phyloP scores from a whole-genome alignment of 2,329 filamentous ascomycete species.

The Monilinia fructigena region DNA sequence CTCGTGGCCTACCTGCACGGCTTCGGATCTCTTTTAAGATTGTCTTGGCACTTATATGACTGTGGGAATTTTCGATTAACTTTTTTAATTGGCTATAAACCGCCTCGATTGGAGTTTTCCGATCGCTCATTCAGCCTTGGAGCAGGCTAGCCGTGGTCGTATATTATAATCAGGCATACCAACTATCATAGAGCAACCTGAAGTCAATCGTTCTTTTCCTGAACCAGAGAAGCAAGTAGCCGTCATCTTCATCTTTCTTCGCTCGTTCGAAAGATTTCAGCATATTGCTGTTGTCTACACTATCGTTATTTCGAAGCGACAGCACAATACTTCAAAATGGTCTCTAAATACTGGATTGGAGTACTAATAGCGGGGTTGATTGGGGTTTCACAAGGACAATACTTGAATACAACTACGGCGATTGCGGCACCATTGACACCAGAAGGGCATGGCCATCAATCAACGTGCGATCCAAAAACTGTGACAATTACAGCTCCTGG shows the following conservation, averaged over 20 bases:
- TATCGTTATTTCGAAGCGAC: slow-evolving; percentile 31
- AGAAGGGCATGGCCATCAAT: neutral
- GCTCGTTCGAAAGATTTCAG: slow-evolving; percentile 34
- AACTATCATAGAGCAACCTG: slow-evolving; percentile 15
- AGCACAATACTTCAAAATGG: slow-evolving; percentile 27
- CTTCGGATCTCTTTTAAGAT: slow-evolving; percentile 25
- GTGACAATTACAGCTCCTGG: neutral
- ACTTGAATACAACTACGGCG: slow-evolving; percentile 19
- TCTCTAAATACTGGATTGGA: slow-evolving; percentile 16
- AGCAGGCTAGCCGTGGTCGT: slow-evolving; percentile 13
- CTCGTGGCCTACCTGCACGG: slow-evolving; percentile 26
- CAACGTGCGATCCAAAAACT: slow-evolving; percentile 13
- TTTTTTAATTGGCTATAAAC: slow-evolving; percentile 14
- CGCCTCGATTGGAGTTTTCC: slow-evolving; percentile 8
- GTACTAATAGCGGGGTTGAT: slow-evolving; percentile 27
- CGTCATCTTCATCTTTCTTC: slow-evolving; percentile 27
- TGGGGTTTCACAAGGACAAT: slow-evolving; percentile 27
- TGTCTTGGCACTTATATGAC: slow-evolving; percentile 20
- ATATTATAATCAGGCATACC: slow-evolving; percentile 24
- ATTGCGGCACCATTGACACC: neutral
- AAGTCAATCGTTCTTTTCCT: slow-evolving; percentile 29
- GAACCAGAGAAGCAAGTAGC: slow-evolving; percentile 27
- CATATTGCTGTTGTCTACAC: slow-evolving; percentile 30
- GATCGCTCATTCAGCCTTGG: slow-evolving; percentile 20
- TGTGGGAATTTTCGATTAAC: slow-evolving; percentile 7